These are phyloP conservation scores for Suaeda aralocaspica DNA, from an alignment of 148 eudicot species.

Conservation along the genomic window DNA sequence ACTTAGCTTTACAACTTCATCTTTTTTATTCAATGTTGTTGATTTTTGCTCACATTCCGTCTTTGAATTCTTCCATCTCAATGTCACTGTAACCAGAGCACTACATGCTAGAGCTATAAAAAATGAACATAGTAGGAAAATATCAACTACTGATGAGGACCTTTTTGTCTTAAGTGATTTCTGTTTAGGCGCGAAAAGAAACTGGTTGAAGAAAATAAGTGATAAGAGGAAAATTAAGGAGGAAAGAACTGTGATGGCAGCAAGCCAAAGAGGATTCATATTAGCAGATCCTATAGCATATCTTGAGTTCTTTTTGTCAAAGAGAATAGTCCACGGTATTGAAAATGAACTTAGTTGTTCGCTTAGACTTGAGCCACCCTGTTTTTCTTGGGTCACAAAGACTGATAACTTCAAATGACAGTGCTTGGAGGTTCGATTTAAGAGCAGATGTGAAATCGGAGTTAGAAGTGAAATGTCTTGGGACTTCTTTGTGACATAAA, in stretches of 20 bases:
- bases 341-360: conserved; percentile 48
- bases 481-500: conserved; percentile 54
- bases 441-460: conserved; percentile 46
- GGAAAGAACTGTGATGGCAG: conserved; percentile 37
- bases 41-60: conserved; percentile 19
- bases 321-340: conserved; percentile 24
- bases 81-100: conserved; percentile 29
- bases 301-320: conserved; percentile 27
- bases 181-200: conserved; percentile 27
- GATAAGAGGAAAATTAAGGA: conserved; percentile 45
- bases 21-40: conserved; percentile 22
- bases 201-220: conserved; percentile 44
- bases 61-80: conserved; percentile 38
- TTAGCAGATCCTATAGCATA: conserved; percentile 38
- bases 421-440: conserved; percentile 29
- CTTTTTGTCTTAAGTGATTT: conserved; percentile 34
- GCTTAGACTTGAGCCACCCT: conserved; percentile 32
- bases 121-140: conserved; percentile 50
- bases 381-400: conserved; percentile 64
- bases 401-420: conserved; percentile 42
- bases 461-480: conserved; percentile 46
- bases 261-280: conserved; percentile 33
- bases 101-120: conserved; percentile 26
- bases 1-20: conserved; percentile 22
- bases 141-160: conserved; percentile 46